A percentile compares a stretch with the other conserved stretches of the same genome.
Conservation (phyloP, 192 early-diverging fungal species). For the Mortierella antarctica region DNA sequence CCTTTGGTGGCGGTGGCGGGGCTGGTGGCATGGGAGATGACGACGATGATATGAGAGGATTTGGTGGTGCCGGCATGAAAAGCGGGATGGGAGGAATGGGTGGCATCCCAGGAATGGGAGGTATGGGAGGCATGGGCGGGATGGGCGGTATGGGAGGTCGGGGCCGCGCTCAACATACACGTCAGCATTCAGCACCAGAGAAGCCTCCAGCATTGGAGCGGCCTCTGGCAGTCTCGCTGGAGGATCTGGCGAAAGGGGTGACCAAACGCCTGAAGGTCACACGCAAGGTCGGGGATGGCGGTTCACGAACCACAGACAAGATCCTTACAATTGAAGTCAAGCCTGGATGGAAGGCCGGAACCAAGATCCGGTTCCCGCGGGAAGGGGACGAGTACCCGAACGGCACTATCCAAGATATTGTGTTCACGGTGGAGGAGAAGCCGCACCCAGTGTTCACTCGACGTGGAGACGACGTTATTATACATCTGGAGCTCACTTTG, state of each 20-base stretch:
- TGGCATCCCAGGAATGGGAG: slow-evolving; percentile 53
- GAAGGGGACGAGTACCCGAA: slow-evolving; percentile 89
- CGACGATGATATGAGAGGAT: slow-evolving; percentile 62
- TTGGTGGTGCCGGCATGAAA: slow-evolving; percentile 2
- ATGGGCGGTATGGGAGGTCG: slow-evolving; percentile 36
- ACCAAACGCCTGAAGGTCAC: slow-evolving; percentile 96
- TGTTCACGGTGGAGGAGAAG: slow-evolving; percentile 94
- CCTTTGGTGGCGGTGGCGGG: slow-evolving; percentile 64
- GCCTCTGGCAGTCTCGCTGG: slow-evolving; percentile 83
- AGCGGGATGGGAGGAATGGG: slow-evolving; percentile 55
- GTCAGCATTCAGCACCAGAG: slow-evolving; percentile 10
- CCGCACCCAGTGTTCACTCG: slow-evolving; percentile 87
- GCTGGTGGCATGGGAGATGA: slow-evolving; percentile 56
- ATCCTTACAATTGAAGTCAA: slow-evolving; percentile 87
- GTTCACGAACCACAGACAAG: slow-evolving; percentile 75
- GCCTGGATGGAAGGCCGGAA: slow-evolving; percentile 97
- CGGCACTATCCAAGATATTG: slow-evolving; percentile 89
- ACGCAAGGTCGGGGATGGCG: slow-evolving; percentile 59
- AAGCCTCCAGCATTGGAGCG: slow-evolving; percentile 65
- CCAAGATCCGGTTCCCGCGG: slow-evolving; percentile 90
- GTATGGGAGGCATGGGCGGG: slow-evolving; percentile 38
- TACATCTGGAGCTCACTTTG: slow-evolving; percentile 73
- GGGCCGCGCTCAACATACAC: slow-evolving; percentile 18
- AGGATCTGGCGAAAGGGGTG: slow-evolving; percentile 90
- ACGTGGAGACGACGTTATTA: slow-evolving; percentile 83